Evolutionary conservation across 2,329 filamentous ascomycete species (phyloP).

Genomic region (Fusarium foetens): DNA sequence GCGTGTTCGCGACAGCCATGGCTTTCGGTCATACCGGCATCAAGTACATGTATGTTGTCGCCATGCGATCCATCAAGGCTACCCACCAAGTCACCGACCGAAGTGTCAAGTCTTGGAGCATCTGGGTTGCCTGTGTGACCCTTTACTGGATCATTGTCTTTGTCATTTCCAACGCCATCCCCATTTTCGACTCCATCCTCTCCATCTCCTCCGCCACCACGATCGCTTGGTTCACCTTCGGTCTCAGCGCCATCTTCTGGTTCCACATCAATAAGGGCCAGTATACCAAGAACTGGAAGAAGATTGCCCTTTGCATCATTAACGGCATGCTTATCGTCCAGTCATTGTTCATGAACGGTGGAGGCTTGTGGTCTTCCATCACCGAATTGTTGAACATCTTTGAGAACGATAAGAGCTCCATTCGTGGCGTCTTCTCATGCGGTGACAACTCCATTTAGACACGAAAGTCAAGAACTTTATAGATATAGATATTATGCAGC

Average conservation of each 20-base stretch:
- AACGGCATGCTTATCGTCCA: constrained; percentile 47
- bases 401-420: constrained; percentile 32
- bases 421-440: constrained; percentile 48
- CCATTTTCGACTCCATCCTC: constrained; percentile 51
- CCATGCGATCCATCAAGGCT: constrained; percentile 46
- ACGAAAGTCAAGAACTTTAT: background rate
- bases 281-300: constrained; percentile 37
- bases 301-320: constrained; percentile 24
- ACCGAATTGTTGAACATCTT: constrained; percentile 46
- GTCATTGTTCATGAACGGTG: constrained; percentile 50
- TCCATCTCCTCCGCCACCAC: constrained; percentile 49
- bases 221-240: constrained; percentile 51
- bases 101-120: constrained; percentile 48
- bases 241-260: constrained; percentile 50
- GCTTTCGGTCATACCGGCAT: constrained; percentile 48
- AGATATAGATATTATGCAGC: background rate
- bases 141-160: constrained; percentile 48
- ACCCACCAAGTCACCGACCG: constrained; percentile 47
- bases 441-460: constrained; percentile 46
- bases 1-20: constrained; percentile 47
- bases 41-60: constrained; percentile 49
- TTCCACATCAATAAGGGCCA: constrained; percentile 47
- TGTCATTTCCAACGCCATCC: constrained; percentile 50
- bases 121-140: constrained; percentile 48
- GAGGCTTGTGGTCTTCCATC: constrained; percentile 49